Evolutionary conservation across 257 asterid species (phyloP).

Genomic region (Eucommia ulmoides): DNA sequence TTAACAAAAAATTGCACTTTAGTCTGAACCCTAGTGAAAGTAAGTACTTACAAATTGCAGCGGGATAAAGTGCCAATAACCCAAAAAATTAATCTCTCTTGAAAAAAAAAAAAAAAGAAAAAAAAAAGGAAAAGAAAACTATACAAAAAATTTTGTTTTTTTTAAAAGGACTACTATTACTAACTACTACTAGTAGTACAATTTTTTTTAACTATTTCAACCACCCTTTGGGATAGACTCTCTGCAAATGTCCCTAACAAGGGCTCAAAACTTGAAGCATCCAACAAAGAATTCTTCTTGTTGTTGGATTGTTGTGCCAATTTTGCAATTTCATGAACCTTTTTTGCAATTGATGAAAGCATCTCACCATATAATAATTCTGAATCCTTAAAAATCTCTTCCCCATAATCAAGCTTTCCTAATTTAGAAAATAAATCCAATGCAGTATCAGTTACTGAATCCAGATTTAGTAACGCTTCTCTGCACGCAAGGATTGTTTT

Average conservation of each 20-base stretch:
- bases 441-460: conserved; percentile 40
- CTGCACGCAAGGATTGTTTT: conserved; percentile 20
- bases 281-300: conserved; percentile 8
- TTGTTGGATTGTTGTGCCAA: conserved; percentile 22
- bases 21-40: too few species aligned
- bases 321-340: conserved; percentile 25
- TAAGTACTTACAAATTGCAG: too few species aligned
- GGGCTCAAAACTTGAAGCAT: conserved; percentile 8
- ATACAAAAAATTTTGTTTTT: too few species aligned
- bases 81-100: too few species aligned
- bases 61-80: too few species aligned
- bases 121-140: too few species aligned
- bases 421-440: conserved; percentile 29
- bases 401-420: conserved; percentile 14
- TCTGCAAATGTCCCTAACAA: conserved; percentile 2
- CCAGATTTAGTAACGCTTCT: conserved; percentile 38
- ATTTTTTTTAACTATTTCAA: conserved; percentile 2
- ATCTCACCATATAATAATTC: conserved; percentile 19
- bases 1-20: too few species aligned
- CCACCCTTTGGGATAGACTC: not conserved
- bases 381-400: conserved; percentile 12
- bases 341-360: conserved; percentile 30
- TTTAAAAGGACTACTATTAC: too few species aligned
- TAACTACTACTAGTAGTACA: too few species aligned
- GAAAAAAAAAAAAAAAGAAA: too few species aligned